These are phyloP conservation scores for Rachicladosporium sp. DNA, from an alignment of 2,329 filamentous ascomycete species.

Conservation along the genomic window DNA sequence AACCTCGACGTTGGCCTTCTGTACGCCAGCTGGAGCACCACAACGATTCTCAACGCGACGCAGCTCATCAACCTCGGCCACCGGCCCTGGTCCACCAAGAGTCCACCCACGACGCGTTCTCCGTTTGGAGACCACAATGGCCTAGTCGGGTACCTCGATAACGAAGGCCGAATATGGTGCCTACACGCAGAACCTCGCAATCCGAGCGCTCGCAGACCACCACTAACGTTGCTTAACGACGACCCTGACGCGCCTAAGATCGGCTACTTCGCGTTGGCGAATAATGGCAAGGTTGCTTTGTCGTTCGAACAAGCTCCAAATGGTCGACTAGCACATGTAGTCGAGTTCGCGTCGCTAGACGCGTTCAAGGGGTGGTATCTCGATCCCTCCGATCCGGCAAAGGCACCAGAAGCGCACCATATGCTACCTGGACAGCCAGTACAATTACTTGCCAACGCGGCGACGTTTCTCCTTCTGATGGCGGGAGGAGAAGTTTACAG, in stretches of 20 bases:
- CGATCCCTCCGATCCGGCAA: slow-evolving; percentile 12
- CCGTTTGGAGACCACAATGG: slow-evolving; percentile 23
- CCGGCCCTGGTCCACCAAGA: slow-evolving; percentile 2
- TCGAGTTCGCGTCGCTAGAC: slow-evolving; percentile 17
- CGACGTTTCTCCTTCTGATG: slow-evolving; percentile 27
- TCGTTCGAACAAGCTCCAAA: slow-evolving; percentile 17
- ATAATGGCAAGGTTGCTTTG: slow-evolving; percentile 19
- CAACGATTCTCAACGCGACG: slow-evolving; percentile 9
- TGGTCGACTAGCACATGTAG: slow-evolving; percentile 14
- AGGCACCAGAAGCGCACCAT: slow-evolving; percentile 14
- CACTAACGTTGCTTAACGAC: background rate
- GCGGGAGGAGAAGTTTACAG: slow-evolving; percentile 27
- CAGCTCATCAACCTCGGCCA: too few species aligned
- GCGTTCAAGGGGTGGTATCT: slow-evolving; percentile 17
- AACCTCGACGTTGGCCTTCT: too few species aligned
- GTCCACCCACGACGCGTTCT: background rate
- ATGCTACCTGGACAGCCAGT: slow-evolving; percentile 18
- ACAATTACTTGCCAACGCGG: slow-evolving; percentile 24
- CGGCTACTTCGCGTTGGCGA: slow-evolving; percentile 15
- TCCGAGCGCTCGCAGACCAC: background rate
- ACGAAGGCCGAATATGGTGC: slow-evolving; percentile 13
- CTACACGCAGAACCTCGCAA: slow-evolving; percentile 3
- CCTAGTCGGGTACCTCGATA: slow-evolving; percentile 16
- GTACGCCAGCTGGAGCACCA: slow-evolving; percentile 23
- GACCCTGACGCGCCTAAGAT: slow-evolving; percentile 9